Base-by-base conservation (phyloP, 257 asterid species). In the Echium plantagineum region DNA sequence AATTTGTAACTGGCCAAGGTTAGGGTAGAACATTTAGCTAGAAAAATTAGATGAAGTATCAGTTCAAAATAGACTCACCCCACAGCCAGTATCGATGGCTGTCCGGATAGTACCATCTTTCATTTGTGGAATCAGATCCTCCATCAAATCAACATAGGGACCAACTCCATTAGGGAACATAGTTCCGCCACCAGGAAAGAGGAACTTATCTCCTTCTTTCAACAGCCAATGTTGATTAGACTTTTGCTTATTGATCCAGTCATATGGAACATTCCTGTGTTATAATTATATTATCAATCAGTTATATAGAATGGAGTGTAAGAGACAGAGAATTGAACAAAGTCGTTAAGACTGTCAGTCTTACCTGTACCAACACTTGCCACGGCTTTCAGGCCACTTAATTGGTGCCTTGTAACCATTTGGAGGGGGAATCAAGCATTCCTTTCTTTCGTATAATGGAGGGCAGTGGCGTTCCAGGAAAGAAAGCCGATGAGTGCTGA, bases 11-110 rank as follows among this genome's bases (percentile, higher is more conserved):
- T 8, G 6, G 47, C 47, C 3, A 35, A 12, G 16, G 49, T 42
- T 42, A 42, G 49, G 49, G 49, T 42, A 10, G 16, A 12, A 42
- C 17, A 1, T 42, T 42, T 13, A 42, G 49, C 16, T 42, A 42
- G 49, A 42, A 12, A 42, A 42, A 42, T 42, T 42, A 58, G 48
- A 26, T 21, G 1, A 57, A 66, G 21, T 32, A 58, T 55, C 26
- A 42, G 57, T 55, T 7, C 47, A 61, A 61, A 55, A 31, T 12
- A 42, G 42, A 73, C 98, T 84, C 74, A 93, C 99, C 91, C 99
- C 99, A 63, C 99, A 93, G n/a, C 99, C 99, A 1, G 97, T 93
- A 80, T 93, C 98, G 60, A 93, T 86, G 72, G 98, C 98, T 31
- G 98, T 91, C 48, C 97, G 79, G 47, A 89, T 28, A 2, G 94